Base-by-base conservation (phyloP, 1,284 basidiomycete species). In the Puccinia polysora region DNA sequence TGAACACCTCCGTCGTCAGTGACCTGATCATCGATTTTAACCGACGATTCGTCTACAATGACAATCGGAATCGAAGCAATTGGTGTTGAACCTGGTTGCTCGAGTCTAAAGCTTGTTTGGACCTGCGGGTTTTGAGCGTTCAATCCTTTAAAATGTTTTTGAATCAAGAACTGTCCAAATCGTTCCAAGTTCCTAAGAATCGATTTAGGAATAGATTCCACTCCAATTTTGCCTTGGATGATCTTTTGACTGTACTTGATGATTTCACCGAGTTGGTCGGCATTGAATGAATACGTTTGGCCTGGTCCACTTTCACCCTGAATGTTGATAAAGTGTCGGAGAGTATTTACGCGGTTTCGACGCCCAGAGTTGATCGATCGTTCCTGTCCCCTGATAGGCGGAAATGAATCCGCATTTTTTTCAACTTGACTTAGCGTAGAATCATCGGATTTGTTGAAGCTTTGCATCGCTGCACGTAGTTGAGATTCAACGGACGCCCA, bases 151-250 rank as follows among this genome's bases (percentile, higher is more conserved):
- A 20, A 15, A 56, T 67, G 49, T 45, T 56, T 67, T n/a, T 40
- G 47, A 23, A 67, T 43, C 34, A 67, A 45, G 18, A 67, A 67
- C 20, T 53, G 50, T 30, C 65, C 65, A 40, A 67, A 55, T 36
- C 36, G 47, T 45, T 67, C 52, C 28, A 67, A 53, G 14, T 43
- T 67, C 28, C 28, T 23, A 15, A 56, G 28, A n/a, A 67, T 30
- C 14, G 50, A 25, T 28, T 40, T 67, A 5, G 47, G 49, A 23
- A 40, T 40, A n/a, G 56, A n/a, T n/a, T 59, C 56, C 20, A 40
- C 36, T 6, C 7, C 43, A 6, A 67, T 18, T 25, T 67, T 50
- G n/a, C 45, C 23, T 38, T 67, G 40, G 5, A 67, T 28, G 8
- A 67, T 8, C 25, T 23, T 55, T 14, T 56, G 50, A 28, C 65